Conservation (phyloP, 805 yeast genomes). For the Candida lessepsii region DNA sequence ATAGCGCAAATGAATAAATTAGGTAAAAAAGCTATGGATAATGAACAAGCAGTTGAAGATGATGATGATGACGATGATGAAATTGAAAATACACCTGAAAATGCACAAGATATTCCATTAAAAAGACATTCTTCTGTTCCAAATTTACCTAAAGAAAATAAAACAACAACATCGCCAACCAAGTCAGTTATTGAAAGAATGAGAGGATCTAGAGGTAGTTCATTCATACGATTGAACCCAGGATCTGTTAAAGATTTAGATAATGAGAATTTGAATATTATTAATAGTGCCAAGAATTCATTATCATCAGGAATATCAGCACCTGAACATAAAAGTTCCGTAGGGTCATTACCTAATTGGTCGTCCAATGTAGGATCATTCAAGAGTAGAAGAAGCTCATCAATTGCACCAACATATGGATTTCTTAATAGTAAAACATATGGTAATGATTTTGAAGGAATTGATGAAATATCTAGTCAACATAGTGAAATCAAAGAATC, state of each 20-base stretch:
- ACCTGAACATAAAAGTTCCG: conserved; percentile 12
- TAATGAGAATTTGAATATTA: conserved; percentile 30
- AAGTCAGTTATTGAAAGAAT: conserved; percentile 6
- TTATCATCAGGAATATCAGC: conserved; percentile 15
- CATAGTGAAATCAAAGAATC: conserved; percentile 10
- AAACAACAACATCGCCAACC: conserved; percentile 11
- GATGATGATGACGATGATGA: conserved; percentile 19
- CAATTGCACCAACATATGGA: conserved; percentile 19
- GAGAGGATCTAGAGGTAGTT: conserved; percentile 11
- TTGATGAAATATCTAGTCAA: conserved; percentile 11
- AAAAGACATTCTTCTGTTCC: conserved; percentile 12
- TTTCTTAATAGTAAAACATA: conserved; percentile 11
- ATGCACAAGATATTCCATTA: not conserved
- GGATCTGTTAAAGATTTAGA: conserved; percentile 26
- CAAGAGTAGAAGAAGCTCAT: conserved; percentile 21
- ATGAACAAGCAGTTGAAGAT: conserved; percentile 24
- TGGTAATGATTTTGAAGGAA: conserved; percentile 14
- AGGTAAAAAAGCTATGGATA: conserved; percentile 11
- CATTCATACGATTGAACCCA: not conserved
- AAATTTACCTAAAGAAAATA: not conserved
- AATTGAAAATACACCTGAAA: conserved; percentile 9
- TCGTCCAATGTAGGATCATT: conserved; percentile 10
- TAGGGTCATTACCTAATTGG: conserved; percentile 12
- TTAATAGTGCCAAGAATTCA: conserved; percentile 18
- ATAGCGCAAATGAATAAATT: conserved; percentile 10